Base-by-base conservation (phyloP, 257 asterid species). In the Striga asiatica region DNA sequence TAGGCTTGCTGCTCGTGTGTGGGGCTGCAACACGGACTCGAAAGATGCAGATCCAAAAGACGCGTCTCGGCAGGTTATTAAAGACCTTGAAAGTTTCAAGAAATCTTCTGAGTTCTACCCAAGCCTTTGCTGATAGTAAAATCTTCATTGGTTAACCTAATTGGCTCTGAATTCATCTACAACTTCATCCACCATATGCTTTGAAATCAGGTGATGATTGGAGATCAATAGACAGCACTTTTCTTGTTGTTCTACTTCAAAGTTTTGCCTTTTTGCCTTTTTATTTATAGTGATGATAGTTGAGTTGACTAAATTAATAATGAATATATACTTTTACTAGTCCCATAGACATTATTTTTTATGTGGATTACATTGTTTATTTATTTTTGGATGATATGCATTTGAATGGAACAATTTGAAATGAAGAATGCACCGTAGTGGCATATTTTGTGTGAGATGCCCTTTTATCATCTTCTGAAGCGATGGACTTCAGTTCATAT, bases 11-110 rank as follows among this genome's bases (percentile, higher is more conserved):
- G 61, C 82, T 70, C 91, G 91, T 47, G 80, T 92, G 9, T 92
- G 99, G 99, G 94, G 97, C 66, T 84, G 94, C 84, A 60, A 84
- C 74, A 66, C 86, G 1, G 73, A 76, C 60, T 47, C 13, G 75
- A 77, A 75, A 59, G 78, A 69, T 34, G 67, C 72, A 22, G 74
- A 57, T 56, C 45, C 68, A n/a, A 58, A 55, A 14, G 35, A 23
- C 42, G 34, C 81, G 28, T 59, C 94, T 29, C 74, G 29, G 19
- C 80, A 75, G 69, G 74, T 65, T 61, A 91, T 82, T 54, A 54
- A 73, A 35, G 84, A 91, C 72, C 66, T 77, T 14, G 32, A 62
- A 42, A 66, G 70, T 66, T 80, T 91, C 75, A 92, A 88, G 78
- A 73, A 67, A 56, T 61, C 64, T 11, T 71, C 94, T 37, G 50